Conservation (phyloP, 306 rosid genomes). For the Lathyrus oleraceus region DNA sequence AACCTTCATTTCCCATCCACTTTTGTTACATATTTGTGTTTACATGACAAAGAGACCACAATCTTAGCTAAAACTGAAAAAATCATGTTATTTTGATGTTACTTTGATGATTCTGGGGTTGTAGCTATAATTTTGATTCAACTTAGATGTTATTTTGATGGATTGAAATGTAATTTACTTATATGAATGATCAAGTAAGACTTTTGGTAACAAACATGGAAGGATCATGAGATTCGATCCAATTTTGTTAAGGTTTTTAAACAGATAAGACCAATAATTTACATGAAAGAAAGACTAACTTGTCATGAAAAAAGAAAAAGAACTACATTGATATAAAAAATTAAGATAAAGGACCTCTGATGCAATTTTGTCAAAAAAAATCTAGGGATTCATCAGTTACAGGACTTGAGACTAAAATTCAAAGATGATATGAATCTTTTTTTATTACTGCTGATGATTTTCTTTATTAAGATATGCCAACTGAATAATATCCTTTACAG, state of each 20-base stretch:
- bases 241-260: not conserved
- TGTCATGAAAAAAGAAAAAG: not conserved
- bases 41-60: not conserved
- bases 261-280: not conserved
- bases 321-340: not conserved
- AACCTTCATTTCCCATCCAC: not conserved
- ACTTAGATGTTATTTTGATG: not conserved
- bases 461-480: conserved; percentile 14
- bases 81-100: not conserved
- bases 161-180: not conserved
- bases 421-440: conserved; percentile 9
- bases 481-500: not conserved
- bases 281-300: not conserved
- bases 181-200: not conserved
- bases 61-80: not conserved
- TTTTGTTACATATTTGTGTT: not conserved
- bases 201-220: not conserved
- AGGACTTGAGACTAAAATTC: conserved; percentile 13
- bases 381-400: conserved; percentile 28
- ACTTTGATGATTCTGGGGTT: not conserved
- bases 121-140: not conserved
- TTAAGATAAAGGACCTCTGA: not conserved
- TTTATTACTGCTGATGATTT: conserved; percentile 13
- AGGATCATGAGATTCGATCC: not conserved
- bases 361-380: not conserved